Evolutionary conservation across 2,329 filamentous ascomycete genomes (phyloP), one percentile per base, ranked within the genome.

Genomic region (Ascomycota sp.): DNA sequence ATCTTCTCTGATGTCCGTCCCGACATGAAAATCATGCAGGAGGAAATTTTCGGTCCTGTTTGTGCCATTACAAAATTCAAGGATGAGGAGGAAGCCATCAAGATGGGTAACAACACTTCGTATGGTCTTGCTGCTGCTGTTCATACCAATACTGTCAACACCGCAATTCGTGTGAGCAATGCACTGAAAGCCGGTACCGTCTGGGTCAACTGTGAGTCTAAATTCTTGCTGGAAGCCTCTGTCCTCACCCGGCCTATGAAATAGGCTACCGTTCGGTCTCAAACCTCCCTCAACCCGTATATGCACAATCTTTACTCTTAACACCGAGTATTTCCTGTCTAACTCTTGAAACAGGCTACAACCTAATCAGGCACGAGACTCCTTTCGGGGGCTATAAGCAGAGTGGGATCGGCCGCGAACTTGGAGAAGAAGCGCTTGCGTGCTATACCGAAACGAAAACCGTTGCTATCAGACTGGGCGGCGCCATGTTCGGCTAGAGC

Each of bases 21-120:
- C 40, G 69, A 86, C 53, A 91, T 89, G 79, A 85, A 80, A 69
- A 89, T 92, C 47, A 74, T 83, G 59, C 69, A 81, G 54, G 80
- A 91, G 59, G 82, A 92, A 61, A 89, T 92, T 51, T 92, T 92
- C 51, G 82, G 82, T 39, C 82, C 82, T 34, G 82, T 92, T 38
- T 79, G 73, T 59, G 67, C 76, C 44, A 75, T 92, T 42, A 66
- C 75, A 59, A 91, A 86, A 62, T 91, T 92, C 67, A 76, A 75
- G 61, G 71, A 65, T 41, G 75, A 80, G 59, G 76, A 75, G 24
- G 82, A 92, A 33, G 79, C 70, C 37, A 72, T 92, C 54, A 57
- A 63, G 40, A 56, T 78, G 31, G 78, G 68, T 40, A 89, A 92
- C 64, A 61, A 71, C 56, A 75, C 69, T 46, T 69, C 56, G 40